Evolutionary conservation across 352 stramenopile genomes (phyloP).

Genomic region (Phytophthora capsici): DNA sequence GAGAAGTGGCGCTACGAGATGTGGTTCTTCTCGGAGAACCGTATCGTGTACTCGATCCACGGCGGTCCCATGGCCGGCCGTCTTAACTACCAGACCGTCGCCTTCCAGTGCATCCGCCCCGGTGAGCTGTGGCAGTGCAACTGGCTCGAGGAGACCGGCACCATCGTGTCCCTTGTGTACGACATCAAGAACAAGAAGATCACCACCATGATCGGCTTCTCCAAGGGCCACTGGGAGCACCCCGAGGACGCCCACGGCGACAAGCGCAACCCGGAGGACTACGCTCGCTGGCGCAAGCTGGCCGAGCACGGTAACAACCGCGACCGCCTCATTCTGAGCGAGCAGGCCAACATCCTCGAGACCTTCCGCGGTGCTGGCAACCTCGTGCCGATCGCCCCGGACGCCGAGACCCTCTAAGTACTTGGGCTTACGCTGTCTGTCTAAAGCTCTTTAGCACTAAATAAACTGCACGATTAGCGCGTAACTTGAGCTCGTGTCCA

Average conservation of each 20-base stretch:
- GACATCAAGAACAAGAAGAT: slow-evolving; percentile 60
- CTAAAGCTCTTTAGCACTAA: slow-evolving; percentile 30
- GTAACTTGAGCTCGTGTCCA: slow-evolving; percentile 4
- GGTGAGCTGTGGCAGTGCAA: slow-evolving; percentile 70
- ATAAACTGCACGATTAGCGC: slow-evolving; percentile 33
- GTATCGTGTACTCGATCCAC: slow-evolving; percentile 68
- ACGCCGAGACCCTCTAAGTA: slow-evolving; percentile 53
- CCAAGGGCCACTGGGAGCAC: slow-evolving; percentile 66
- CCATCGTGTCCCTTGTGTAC: slow-evolving; percentile 58
- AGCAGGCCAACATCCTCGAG: slow-evolving; percentile 59
- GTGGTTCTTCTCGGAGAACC: slow-evolving; percentile 65
- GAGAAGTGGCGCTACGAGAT: slow-evolving; percentile 71
- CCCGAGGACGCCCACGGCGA: slow-evolving; percentile 51
- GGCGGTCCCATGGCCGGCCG: slow-evolving; percentile 59
- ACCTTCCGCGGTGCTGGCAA: slow-evolving; percentile 44
- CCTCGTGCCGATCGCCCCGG: slow-evolving; percentile 53
- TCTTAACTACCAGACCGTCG: slow-evolving; percentile 65
- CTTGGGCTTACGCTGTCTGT: slow-evolving; percentile 9
- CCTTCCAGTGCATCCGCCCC: slow-evolving; percentile 62
- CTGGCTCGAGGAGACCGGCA: slow-evolving; percentile 67
- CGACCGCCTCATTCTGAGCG: slow-evolving; percentile 57
- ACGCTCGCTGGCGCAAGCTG: slow-evolving; percentile 58
- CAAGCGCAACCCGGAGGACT: slow-evolving; percentile 66
- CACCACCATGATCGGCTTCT: slow-evolving; percentile 62
- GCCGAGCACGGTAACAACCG: slow-evolving; percentile 52